Evolutionary conservation across 495 filamentous ascomycete genomes (phyloP).

Genomic region (Copromyces sp.): DNA sequence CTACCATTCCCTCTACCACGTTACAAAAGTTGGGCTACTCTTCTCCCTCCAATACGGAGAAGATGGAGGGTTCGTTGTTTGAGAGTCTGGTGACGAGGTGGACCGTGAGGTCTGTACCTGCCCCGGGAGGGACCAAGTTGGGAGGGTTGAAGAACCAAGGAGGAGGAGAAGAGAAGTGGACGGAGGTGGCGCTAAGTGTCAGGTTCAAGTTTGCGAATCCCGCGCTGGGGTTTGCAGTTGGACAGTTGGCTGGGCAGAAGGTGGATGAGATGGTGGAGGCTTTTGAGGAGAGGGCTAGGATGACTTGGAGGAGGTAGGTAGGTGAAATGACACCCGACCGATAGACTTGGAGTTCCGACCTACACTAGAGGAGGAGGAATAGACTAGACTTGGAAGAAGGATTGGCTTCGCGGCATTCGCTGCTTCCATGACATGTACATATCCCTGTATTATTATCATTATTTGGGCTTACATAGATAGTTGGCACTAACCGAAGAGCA

Average conservation of each 20-base stretch:
- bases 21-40: slow-evolving; percentile 29
- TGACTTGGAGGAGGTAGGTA: slow-evolving; percentile 35
- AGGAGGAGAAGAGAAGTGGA: slow-evolving; percentile 37
- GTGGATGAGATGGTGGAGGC: slow-evolving; percentile 83
- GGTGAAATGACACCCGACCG: too few species aligned
- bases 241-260: slow-evolving; percentile 71
- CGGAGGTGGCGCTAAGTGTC: slow-evolving; percentile 64
- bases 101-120: slow-evolving; percentile 42
- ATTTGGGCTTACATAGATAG: too few species aligned
- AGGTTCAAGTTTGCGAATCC: slow-evolving; percentile 78
- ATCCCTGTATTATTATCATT: neutral
- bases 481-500: too few species aligned
- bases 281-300: slow-evolving; percentile 71
- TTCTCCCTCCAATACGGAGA: neutral
- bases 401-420: neutral
- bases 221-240: slow-evolving; percentile 67
- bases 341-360: neutral
- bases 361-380: slow-evolving; percentile 21
- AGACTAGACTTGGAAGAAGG: neutral
- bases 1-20: slow-evolving; percentile 27
- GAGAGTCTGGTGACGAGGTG: slow-evolving; percentile 69
- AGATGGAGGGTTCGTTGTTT: slow-evolving; percentile 48
- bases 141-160: slow-evolving; percentile 13
- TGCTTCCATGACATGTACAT: neutral
- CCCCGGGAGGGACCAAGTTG: neutral